Percentiles rank a stretch among this genome's conserved stretches.
These are phyloP conservation scores for Melaleuca quinquenervia DNA, from an alignment of 345 rosid species.

Conservation along the genomic window DNA sequence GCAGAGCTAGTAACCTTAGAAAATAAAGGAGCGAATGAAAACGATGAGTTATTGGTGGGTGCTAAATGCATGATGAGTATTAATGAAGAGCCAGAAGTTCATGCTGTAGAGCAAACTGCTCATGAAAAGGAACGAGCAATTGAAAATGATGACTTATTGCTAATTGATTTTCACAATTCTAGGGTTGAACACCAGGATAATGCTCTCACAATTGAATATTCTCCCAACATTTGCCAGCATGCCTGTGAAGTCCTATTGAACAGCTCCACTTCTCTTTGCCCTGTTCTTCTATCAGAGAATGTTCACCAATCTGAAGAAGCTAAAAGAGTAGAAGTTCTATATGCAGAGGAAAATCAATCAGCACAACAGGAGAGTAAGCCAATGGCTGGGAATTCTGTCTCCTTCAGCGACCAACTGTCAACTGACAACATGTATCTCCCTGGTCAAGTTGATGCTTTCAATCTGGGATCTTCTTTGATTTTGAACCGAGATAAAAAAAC, in stretches of 20 bases:
- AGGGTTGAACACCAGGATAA: not conserved
- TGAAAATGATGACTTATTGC: conserved; percentile 2
- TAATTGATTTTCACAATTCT: conserved; percentile 6
- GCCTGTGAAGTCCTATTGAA: not conserved
- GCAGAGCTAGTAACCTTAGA: not conserved
- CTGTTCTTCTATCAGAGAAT: conserved; percentile 5
- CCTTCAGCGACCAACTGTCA: not conserved
- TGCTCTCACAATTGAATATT: conserved; percentile 1
- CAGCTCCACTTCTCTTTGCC: conserved; percentile 1
- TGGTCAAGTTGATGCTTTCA: conserved; percentile 12
- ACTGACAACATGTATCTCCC: conserved; percentile 13
- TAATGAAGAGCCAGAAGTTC: conserved; percentile 12
- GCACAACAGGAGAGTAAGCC: conserved; percentile 1
- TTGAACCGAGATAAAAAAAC: conserved; percentile 3
- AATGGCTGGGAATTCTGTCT: not conserved
- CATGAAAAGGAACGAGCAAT: conserved; percentile 5
- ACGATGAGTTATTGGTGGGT: conserved; percentile 7
- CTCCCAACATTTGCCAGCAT: not conserved
- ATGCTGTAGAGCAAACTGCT: conserved; percentile 5
- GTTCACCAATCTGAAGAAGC: conserved; percentile 7
- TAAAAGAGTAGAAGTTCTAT: conserved; percentile 4
- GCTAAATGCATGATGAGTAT: conserved; percentile 9
- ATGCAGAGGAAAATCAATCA: conserved; percentile 6
- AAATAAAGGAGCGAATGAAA: not conserved
- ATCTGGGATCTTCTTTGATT: conserved; percentile 1